A percentile compares a stretch with the other conserved stretches of the same genome.
These are phyloP conservation scores for Gnetum montanum DNA, from an alignment of 75 land plant genomes.

Conservation along the genomic window DNA sequence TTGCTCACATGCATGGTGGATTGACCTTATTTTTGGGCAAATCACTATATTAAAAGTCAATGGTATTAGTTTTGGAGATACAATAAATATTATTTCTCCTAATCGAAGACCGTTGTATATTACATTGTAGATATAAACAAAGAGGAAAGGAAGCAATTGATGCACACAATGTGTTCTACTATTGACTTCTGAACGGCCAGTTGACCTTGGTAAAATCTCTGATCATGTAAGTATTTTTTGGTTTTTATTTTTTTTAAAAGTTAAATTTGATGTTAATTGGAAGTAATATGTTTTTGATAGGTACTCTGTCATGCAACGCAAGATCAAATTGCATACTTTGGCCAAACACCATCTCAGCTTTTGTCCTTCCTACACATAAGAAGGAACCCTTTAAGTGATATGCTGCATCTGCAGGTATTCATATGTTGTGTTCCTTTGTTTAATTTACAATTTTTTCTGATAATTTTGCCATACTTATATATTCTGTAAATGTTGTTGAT, in stretches of 20 bases:
- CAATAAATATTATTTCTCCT: too few relatives aligned
- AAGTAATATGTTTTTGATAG: slow-evolving; percentile 29
- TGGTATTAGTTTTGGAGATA: background rate
- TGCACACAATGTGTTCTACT: slow-evolving; percentile 92
- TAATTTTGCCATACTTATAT: background rate
- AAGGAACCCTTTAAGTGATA: slow-evolving; percentile 60
- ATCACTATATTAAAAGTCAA: slow-evolving; percentile 2
- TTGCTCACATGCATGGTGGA: slow-evolving; percentile 92
- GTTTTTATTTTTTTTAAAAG: background rate
- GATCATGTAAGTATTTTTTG: slow-evolving; percentile 71
- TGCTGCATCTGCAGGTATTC: slow-evolving; percentile 86
- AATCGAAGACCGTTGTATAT: too few relatives aligned
- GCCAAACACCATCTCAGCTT: slow-evolving; percentile 97
- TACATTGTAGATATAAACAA: slow-evolving; percentile 81
- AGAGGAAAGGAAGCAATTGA: slow-evolving; percentile 86
- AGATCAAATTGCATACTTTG: slow-evolving; percentile 94
- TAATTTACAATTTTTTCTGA: background rate
- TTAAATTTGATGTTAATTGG: background rate
- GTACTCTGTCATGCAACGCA: slow-evolving; percentile 80
- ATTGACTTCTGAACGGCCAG: slow-evolving; percentile 93
- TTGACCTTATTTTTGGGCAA: slow-evolving; percentile 98
- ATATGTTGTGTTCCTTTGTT: background rate
- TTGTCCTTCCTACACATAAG: slow-evolving; percentile 74
- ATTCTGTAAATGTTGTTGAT: background rate
- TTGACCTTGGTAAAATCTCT: slow-evolving; percentile 84